Evolutionary conservation across 169 alveolate species (phyloP), one percentile per base, ranked within the genome.

Genomic region (Plasmodium berghei): DNA sequence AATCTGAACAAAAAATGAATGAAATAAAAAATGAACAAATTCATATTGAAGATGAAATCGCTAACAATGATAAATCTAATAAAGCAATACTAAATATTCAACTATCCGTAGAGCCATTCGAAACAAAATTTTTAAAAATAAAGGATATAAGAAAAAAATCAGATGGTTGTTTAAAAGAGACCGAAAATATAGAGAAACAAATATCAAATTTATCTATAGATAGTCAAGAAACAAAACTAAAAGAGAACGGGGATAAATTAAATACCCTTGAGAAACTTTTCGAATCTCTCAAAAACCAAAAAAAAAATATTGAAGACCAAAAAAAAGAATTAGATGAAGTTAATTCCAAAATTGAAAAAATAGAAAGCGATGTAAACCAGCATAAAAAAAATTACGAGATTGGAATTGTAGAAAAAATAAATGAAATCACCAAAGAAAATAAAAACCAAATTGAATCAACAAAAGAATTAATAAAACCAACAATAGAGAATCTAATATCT

Each of bases 381-480:
- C 18, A 40, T 9, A 77, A 56, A 63, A 77, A 26, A 46, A 48
- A 20, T 48, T 77, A 63, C 10, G 89, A 77, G 63, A 28, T 58
- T 58, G 89, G 77, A 52, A 22, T 77, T 34, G 9, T 77, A 9
- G 40, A 63, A 52, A 49, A 64, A 46, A 54, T 77, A 26, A 45
- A 64, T 26, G 70, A 77, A 49, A 42, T 48, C 28, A 22, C 77
- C 14, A 26, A 62, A 24, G 8, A 4, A 16, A 48, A n/a, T 14
- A 77, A 77, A 24, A 1, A 18, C 42, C 3, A 45, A 20, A 48
- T 77, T 1, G 89, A 77, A 26, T 16, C 49, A 58, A 20, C 6
- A 22, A 77, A 40, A 62, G 24, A 63, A 5, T 48, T 54, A 16
- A 20, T 77, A 63, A 14, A 64, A 46, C 48, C 75, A 64, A 56